Evolutionary conservation across 1,139 yeast species (phyloP), one percentile per base, ranked within the genome.

Genomic region (Sugiyamaella sp.): DNA sequence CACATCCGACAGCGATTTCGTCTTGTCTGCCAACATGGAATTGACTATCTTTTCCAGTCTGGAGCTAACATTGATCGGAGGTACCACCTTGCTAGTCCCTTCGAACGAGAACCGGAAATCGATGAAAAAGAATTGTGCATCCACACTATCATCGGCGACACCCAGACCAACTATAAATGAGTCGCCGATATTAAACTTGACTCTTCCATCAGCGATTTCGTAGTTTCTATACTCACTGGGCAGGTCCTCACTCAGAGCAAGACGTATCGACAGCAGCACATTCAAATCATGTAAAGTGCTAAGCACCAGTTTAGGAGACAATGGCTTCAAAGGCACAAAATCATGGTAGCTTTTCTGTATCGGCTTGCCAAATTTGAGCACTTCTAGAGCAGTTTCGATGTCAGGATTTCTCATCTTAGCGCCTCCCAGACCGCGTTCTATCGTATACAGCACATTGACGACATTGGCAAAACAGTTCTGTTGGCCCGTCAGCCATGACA

Each of bases 321-420:
- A 73, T 17, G 74, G 77, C 45, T 74, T 71, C n/a, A 74, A 74
- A 24, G 79, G 77, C 38, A 82, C 71, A 62, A 84, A 81, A 60
- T 80, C 79, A 16, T 35, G 37, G 66, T 86, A 84, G 0, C 87
- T 77, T 1, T 91, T 85, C 43, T 88, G 75, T 47, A 82, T 82
- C 1, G 98, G 97, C 60, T 87, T 75, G 2, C 96, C 96, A 45
- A 81, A 77, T 39, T 84, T 79, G 49, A 90, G 74, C 1, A 93
- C 97, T 65, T 93, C 96, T 60, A 93, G 74, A 1, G 96, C 89
- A 0, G 97, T 90, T 40, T 83, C 79, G 32, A 93, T 70, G 69
- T 93, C 98, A 0, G 96, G 93, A 68, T 89, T 88, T 5, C 97
- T 95, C 56, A 91, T 72, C 65, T 89, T 89, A 1, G 98, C 98